Base-by-base conservation (phyloP, 129 eudicot species). In the Arctium lappa region DNA sequence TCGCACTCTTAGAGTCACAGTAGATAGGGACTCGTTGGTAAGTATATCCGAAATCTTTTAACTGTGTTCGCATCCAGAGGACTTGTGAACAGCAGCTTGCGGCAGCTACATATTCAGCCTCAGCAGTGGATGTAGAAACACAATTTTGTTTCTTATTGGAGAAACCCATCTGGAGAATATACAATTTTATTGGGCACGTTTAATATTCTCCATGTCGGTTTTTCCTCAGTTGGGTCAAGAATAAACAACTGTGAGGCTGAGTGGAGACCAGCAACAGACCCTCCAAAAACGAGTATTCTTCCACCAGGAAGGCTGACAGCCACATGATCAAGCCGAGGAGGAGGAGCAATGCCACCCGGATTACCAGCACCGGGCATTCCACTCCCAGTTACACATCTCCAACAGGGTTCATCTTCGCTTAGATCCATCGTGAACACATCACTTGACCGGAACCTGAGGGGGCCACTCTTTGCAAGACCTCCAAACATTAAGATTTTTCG, bases 401-500 rank as follows among this genome's bases (percentile, higher is more conserved):
- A 88, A 40, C 88, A 82, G 0, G 91, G 91, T 56, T 85, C 83
- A 9, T 85, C 91, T 82, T 88, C 91, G 32, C 85, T 79, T 75
- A 88, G 18, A 73, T 88, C 91, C 83, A 88, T 88, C 6, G 88
- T 88, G 76, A 66, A 88, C 12, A 85, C 88, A 30, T 88, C 91
- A 50, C 88, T 79, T 33, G 88, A 88, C 4, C 88, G 87, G 46
- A 88, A 85, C 42, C 97, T 83, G 10, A 92, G 86, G 36, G 93
- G 93, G 7, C 97, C 97, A 70, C 93, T 92, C 82, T 92, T 92
- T 7, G 97, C 97, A 39, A 92, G 91, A 44, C 94, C 97, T 2
- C 97, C 97, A 76, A 92, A 92, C 97, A 92, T 92, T 77, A 92
- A 76, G 30, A 92, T 92, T 56, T 92, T 92, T 75, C 94, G 85